Conservation (phyloP, 2,329 filamentous ascomycete genomes). For the Oidium heveae region DNA sequence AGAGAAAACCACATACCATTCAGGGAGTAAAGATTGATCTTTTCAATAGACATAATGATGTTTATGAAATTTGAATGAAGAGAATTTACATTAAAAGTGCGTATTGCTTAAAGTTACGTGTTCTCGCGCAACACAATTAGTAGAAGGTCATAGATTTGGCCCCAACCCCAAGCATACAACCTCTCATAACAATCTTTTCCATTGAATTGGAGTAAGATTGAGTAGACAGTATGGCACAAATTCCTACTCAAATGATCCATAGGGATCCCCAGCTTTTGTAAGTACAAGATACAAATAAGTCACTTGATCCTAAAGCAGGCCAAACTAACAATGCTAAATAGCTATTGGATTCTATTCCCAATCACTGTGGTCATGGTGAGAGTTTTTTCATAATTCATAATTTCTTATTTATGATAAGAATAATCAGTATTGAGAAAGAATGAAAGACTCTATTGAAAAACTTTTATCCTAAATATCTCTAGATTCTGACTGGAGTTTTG, state of each 20-base stretch:
- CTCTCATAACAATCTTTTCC: too few species aligned
- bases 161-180: too few species aligned
- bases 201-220: background rate
- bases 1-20: conserved; percentile 8
- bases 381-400: background rate
- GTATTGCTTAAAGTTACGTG: too few species aligned
- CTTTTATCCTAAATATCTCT: conserved; percentile 13
- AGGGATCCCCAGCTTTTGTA: conserved; percentile 96
- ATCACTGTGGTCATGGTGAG: conserved; percentile 89
- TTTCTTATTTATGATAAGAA: too few species aligned
- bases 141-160: too few species aligned
- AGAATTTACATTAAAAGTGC: too few species aligned
- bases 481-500: conserved; percentile 81
- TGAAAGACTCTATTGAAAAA: background rate
- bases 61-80: conserved; percentile 3
- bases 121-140: too few species aligned
- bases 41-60: conserved; percentile 11
- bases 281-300: conserved; percentile 14
- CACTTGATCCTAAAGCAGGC: background rate
- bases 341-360: conserved; percentile 96
- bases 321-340: conserved; percentile 18
- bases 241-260: conserved; percentile 82
- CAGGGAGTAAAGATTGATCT: conserved; percentile 12
- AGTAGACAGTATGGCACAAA: conserved; percentile 44
- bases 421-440: too few species aligned